phyloP scores from a whole-genome alignment of 225 moss, liverwort and hornwort genomes.

The Ulota crispa region DNA sequence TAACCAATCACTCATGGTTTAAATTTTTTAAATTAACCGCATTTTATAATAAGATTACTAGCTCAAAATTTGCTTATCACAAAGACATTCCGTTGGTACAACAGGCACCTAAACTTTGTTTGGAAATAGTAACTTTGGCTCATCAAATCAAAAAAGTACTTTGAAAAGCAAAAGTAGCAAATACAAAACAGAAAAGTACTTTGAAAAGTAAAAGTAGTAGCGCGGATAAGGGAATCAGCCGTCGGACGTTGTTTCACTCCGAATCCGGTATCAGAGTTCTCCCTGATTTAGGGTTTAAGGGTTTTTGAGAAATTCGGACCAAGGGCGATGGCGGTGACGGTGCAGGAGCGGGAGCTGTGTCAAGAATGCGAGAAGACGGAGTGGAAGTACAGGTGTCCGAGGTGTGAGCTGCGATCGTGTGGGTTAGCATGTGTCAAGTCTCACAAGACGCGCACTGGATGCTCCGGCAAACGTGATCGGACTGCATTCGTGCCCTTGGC shows the following conservation, averaged over 20 bases:
- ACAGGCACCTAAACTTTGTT: no score
- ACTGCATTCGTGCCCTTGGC: constrained; percentile 74
- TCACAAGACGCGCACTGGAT: constrained; percentile 73
- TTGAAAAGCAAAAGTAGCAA: no score
- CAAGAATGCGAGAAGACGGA: constrained; percentile 70
- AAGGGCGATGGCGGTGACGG: neutral
- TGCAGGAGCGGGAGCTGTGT: constrained; percentile 43
- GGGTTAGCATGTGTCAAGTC: constrained; percentile 74
- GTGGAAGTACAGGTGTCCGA: constrained; percentile 85
- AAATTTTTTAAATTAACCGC: no score
- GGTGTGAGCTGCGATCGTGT: constrained; percentile 80
- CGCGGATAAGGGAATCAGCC: no score
- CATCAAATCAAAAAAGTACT: no score
- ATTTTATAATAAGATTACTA: no score
- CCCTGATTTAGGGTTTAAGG: neutral
- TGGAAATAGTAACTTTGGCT: no score
- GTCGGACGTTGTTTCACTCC: neutral
- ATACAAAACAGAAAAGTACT: no score
- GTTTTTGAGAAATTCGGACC: constrained; percentile 27
- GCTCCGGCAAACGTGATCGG: constrained; percentile 87
- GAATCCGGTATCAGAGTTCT: neutral
- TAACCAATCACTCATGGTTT: no score
- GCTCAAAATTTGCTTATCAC: no score
- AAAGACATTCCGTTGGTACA: no score
- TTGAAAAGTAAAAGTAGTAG: no score